These are phyloP conservation scores for Mucor lusitanicus DNA, from an alignment of 371 early-diverging fungal genomes.

Conservation along the genomic window DNA sequence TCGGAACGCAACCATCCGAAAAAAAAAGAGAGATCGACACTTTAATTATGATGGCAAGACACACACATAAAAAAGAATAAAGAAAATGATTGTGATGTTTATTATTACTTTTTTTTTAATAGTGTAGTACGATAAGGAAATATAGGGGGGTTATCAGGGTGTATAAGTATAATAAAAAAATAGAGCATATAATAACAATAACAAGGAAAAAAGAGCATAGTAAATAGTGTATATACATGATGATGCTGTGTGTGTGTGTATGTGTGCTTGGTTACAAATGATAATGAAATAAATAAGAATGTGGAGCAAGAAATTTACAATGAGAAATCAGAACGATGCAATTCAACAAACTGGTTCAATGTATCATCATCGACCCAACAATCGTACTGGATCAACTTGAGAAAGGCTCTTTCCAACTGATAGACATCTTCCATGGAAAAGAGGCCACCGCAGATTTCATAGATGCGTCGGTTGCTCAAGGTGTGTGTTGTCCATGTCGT, in stretches of 20 bases:
- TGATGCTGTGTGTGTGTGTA: not conserved
- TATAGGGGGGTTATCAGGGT: not conserved
- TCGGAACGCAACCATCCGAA: not conserved
- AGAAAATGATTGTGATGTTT: not conserved
- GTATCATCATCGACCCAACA: conserved; percentile 47
- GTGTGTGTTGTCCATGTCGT: conserved; percentile 58
- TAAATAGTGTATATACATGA: not conserved
- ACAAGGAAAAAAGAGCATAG: not conserved
- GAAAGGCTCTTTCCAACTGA: conserved; percentile 43
- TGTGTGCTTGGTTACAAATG: not conserved
- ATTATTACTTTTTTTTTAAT: not conserved
- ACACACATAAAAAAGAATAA: not conserved
- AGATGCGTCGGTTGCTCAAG: conserved; percentile 35
- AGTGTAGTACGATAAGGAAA: not conserved
- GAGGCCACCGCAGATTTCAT: conserved; percentile 40
- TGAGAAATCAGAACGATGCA: conserved; percentile 38
- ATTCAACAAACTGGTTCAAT: conserved; percentile 32
- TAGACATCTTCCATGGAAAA: conserved; percentile 39
- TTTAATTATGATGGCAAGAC: not conserved
- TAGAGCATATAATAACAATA: too few species aligned
- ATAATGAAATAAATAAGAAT: not conserved
- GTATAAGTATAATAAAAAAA: not conserved
- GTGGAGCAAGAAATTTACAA: conserved; percentile 22
- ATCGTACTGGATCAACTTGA: conserved; percentile 45
- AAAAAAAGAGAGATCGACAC: conserved; percentile 1